These are phyloP conservation scores for Gynandropsis gynandra DNA, from an alignment of 345 rosid species.

Conservation along the genomic window DNA sequence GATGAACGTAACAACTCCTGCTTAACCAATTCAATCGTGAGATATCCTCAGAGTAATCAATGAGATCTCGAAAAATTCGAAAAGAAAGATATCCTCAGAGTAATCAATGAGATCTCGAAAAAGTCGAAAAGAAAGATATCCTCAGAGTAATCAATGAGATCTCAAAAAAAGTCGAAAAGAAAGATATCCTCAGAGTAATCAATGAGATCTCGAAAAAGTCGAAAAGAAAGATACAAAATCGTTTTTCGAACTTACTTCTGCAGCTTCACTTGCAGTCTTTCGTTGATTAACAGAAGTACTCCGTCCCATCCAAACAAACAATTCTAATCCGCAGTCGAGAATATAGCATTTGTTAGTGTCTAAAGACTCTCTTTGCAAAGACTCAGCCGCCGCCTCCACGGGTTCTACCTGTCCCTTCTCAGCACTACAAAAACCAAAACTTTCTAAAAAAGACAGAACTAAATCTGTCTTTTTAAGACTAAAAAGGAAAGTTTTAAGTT, in stretches of 20 bases:
- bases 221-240: slow-evolving; percentile 7
- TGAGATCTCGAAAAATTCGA: too few relatives aligned
- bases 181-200: too few relatives aligned
- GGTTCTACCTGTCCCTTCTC: slow-evolving; percentile 77
- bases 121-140: too few relatives aligned
- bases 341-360: slow-evolving; percentile 77
- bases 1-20: slow-evolving; percentile 61
- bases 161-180: too few relatives aligned
- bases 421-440: slow-evolving; percentile 45
- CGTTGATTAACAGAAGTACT: slow-evolving; percentile 77
- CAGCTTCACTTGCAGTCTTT: slow-evolving; percentile 71
- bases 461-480: too few relatives aligned
- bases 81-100: too few relatives aligned
- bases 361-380: slow-evolving; percentile 66
- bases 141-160: too few relatives aligned
- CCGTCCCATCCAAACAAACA: slow-evolving; percentile 95
- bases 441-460: neutral
- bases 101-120: too few relatives aligned
- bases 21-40: slow-evolving; percentile 4
- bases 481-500: slow-evolving; percentile 25
- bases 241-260: slow-evolving; percentile 47
- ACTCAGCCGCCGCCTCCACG: slow-evolving; percentile 56
- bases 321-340: slow-evolving; percentile 75
- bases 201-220: too few relatives aligned
- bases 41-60: too few relatives aligned